These are phyloP conservation scores for Cyclaneusma minus DNA, from an alignment of 2,329 filamentous ascomycete genomes.

Conservation along the genomic window DNA sequence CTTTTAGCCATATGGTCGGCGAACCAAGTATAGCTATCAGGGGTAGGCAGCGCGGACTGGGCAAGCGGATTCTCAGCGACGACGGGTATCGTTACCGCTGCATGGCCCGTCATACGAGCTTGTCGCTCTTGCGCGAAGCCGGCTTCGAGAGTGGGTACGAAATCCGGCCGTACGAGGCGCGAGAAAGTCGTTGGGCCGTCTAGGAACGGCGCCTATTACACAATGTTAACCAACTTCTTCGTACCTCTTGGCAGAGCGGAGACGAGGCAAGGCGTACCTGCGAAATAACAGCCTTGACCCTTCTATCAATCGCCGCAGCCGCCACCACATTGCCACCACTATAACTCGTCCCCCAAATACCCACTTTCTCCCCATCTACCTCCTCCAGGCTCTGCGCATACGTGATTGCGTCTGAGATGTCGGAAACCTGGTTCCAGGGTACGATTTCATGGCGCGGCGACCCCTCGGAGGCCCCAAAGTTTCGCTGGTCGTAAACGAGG, in stretches of 20 bases:
- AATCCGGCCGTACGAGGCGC: slow-evolving; percentile 19
- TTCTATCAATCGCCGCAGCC: slow-evolving; percentile 22
- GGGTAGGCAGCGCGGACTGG: slow-evolving; percentile 18
- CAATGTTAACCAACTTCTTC: background rate
- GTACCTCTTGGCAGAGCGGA: background rate
- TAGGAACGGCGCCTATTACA: too few relatives aligned
- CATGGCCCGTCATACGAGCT: slow-evolving; percentile 17
- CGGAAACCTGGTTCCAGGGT: slow-evolving; percentile 16
- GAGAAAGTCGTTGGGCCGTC: slow-evolving; percentile 21
- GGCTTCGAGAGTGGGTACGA: slow-evolving; percentile 4
- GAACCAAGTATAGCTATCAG: slow-evolving; percentile 21
- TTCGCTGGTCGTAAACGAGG: slow-evolving; percentile 21
- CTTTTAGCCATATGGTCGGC: slow-evolving; percentile 17
- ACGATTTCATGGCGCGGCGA: slow-evolving; percentile 19
- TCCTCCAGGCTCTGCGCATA: slow-evolving; percentile 18
- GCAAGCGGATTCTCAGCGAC: slow-evolving; percentile 17
- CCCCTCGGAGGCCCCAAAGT: slow-evolving; percentile 19
- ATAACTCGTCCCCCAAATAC: slow-evolving; percentile 22
- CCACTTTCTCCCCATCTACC: slow-evolving; percentile 19
- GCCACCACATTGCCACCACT: slow-evolving; percentile 23
- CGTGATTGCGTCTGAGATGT: slow-evolving; percentile 23
- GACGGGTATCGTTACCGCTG: slow-evolving; percentile 17
- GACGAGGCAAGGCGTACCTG: slow-evolving; percentile 13
- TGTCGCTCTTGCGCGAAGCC: slow-evolving; percentile 15
- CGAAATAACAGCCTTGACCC: slow-evolving; percentile 23